These are phyloP conservation scores for Codiaeum variegatum DNA, from an alignment of 441 rosid species.

Conservation along the genomic window DNA sequence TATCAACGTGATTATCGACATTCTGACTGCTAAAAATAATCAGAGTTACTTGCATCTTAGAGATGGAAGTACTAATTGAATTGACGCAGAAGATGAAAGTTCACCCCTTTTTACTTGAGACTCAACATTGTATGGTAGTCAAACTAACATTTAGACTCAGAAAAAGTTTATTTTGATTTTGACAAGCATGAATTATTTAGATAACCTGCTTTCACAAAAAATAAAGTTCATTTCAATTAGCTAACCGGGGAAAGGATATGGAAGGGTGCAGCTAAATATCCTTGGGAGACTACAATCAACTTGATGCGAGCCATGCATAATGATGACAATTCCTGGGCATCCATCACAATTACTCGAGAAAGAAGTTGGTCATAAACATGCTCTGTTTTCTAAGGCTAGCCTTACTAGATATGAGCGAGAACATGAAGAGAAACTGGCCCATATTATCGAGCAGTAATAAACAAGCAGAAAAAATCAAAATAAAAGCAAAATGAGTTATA, in stretches of 20 bases:
- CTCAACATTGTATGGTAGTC: not conserved
- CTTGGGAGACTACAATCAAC: not conserved
- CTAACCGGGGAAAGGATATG: not conserved
- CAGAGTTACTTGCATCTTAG: not conserved
- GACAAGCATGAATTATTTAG: not conserved
- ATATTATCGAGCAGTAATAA: not conserved
- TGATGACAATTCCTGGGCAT: not conserved
- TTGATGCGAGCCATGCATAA: not conserved
- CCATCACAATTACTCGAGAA: not conserved
- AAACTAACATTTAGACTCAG: not conserved
- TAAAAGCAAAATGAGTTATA: not conserved
- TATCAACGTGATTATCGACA: not conserved
- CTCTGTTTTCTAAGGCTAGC: not conserved
- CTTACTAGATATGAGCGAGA: not conserved
- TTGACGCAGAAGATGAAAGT: not conserved
- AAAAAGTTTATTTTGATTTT: not conserved
- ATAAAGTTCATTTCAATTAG: not conserved
- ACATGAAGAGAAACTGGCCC: not conserved
- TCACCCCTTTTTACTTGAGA: not conserved
- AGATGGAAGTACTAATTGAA: not conserved
- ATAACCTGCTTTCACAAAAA: not conserved
- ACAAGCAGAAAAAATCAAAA: not conserved
- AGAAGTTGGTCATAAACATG: not conserved
- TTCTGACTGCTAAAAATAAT: not conserved
- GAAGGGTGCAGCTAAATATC: not conserved